Base-by-base conservation (phyloP, 2,329 filamentous ascomycete species). In the Alternaria postmessia region DNA sequence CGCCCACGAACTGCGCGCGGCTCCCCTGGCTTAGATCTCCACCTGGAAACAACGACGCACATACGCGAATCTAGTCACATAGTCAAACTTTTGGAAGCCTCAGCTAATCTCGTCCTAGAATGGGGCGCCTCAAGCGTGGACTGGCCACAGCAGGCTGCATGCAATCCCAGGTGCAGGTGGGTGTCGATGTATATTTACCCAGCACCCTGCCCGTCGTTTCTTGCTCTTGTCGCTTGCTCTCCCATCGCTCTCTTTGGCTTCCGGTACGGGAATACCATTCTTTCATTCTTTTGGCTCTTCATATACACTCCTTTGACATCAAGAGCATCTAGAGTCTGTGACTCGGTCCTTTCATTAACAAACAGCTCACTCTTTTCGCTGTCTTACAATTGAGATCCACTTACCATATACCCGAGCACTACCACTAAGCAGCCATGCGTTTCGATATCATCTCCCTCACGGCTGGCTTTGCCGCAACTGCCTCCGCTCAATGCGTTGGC, bases 231-330 rank as follows among this genome's bases (percentile, higher is more conserved):
- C 71, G 68, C 38, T 42, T 60, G 47, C 18, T 42, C 12, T 39
- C 36, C 28, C 54, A 54, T 54, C 54, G 44, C 56, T 47, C 38
- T 41, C 47, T 57, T 60, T 52, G 57, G 47, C 53, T 51, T 60
- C 54, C 47, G 53, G 59, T 78, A 73, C 72, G 69, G 75, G 74
- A 75, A 69, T 74, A 74, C 72, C 71, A 65, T 66, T 64, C 71
- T 61, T 66, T 74, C 70, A 63, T 74, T 76, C 61, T 59, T 64
- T 56, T 58, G 62, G 59, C 46, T 62, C 58, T 62, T 48, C 54
- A 63, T 57, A 69, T 55, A 69, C 68, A 62, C 67, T 74, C 70
- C 49, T 73, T 74, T 69, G 54, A 65, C 52, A 55, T 43, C 30
- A 51, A 53, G 39, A 55, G 41, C 42, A 51, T 55, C 51, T 64